These are phyloP conservation scores for Populus hybrid DNA, from an alignment of 441 rosid genomes.

Conservation along the genomic window DNA sequence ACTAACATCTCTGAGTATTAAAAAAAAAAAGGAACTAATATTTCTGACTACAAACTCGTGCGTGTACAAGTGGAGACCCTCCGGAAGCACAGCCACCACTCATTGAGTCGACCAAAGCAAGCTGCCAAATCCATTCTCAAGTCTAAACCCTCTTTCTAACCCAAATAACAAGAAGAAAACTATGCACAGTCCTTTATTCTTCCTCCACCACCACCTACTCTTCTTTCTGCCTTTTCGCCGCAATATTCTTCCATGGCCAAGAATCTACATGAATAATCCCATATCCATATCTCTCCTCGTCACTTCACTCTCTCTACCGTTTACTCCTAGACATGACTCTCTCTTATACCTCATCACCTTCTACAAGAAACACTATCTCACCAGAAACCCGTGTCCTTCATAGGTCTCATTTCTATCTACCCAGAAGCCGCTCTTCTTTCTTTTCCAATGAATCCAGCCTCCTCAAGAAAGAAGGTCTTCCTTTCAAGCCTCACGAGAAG, in stretches of 20 bases:
- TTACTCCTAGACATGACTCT: conserved; percentile 51
- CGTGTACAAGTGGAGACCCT: conserved; percentile 11
- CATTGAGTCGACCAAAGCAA: conserved; percentile 39
- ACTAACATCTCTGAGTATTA: too few species aligned
- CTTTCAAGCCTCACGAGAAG: conserved; percentile 27
- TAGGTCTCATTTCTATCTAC: conserved; percentile 39
- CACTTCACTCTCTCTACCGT: not conserved
- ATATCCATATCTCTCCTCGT: conserved; percentile 11
- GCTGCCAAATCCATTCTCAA: conserved; percentile 31
- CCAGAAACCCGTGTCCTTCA: conserved; percentile 29
- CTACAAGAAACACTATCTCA: conserved; percentile 47
- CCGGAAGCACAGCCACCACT: conserved; percentile 43
- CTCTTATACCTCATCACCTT: conserved; percentile 50
- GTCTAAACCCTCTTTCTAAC: conserved; percentile 4
- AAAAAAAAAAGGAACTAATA: too few species aligned
- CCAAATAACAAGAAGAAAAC: not conserved
- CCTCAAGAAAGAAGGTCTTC: conserved; percentile 31
- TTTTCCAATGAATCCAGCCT: conserved; percentile 30
- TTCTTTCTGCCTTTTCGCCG: conserved; percentile 18
- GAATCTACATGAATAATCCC: conserved; percentile 35
- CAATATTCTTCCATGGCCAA: conserved; percentile 45
- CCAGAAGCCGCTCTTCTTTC: conserved; percentile 34
- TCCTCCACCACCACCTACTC: conserved; percentile 29
- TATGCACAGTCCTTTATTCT: conserved; percentile 30
- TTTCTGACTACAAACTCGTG: conserved; percentile 4